A percentile compares a stretch with the other conserved stretches of the same genome.
These are phyloP conservation scores for Lyophyllum decastes DNA, from an alignment of 768 basidiomycete species.

Conservation along the genomic window DNA sequence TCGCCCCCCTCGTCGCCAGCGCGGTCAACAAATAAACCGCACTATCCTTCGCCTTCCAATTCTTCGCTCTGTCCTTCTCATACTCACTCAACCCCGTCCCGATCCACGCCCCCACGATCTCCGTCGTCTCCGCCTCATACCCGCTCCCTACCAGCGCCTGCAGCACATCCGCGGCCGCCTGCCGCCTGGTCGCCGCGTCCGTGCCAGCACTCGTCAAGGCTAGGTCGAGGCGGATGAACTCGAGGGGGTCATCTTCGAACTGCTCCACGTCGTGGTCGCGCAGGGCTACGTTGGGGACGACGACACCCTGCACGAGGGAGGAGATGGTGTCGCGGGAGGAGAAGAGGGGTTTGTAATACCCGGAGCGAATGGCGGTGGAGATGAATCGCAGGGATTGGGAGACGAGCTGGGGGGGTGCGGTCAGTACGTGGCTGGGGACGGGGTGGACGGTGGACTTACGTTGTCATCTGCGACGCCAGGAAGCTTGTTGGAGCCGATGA, in stretches of 20 bases:
- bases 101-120: slow-evolving; percentile 87
- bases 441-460: slow-evolving; percentile 42
- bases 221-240: slow-evolving; percentile 89
- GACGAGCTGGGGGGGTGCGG: slow-evolving; percentile 58
- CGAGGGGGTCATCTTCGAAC: slow-evolving; percentile 96
- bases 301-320: slow-evolving; percentile 84
- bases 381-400: slow-evolving; percentile 90
- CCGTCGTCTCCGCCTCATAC: slow-evolving; percentile 84
- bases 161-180: slow-evolving; percentile 94
- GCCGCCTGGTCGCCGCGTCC: slow-evolving; percentile 84
- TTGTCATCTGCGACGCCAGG: slow-evolving; percentile 74
- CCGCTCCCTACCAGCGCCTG: slow-evolving; percentile 84
- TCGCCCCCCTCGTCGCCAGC: slow-evolving; percentile 87
- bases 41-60: slow-evolving; percentile 92
- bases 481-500: slow-evolving; percentile 73
- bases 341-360: slow-evolving; percentile 80
- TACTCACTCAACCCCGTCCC: slow-evolving; percentile 72
- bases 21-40: slow-evolving; percentile 94
- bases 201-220: slow-evolving; percentile 60
- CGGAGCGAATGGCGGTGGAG: slow-evolving; percentile 88
- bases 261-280: slow-evolving; percentile 91
- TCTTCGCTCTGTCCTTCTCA: slow-evolving; percentile 51
- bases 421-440: background rate
- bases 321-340: slow-evolving; percentile 80
- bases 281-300: slow-evolving; percentile 90